Evolutionary conservation across 305 asterid species (phyloP), one percentile per base, ranked within the genome.

Genomic region (Fraxinus albicans): DNA sequence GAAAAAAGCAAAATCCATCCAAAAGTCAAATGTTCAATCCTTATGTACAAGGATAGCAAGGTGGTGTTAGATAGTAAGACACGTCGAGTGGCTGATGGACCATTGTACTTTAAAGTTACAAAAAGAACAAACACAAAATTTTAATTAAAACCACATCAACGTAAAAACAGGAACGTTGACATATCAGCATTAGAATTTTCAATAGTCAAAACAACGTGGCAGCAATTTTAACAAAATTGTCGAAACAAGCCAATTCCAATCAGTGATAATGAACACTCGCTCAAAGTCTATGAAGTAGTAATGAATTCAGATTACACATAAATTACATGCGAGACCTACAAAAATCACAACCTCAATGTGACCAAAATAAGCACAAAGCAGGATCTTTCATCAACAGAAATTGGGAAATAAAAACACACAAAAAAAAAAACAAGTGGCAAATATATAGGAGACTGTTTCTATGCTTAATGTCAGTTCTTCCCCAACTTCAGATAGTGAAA

Each of bases 21-120:
- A 9, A 69, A 69, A 77, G 76, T 67, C 27, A 38, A 70, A 76
- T 33, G 35, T 36, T 17, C 2, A 6, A 34, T 47, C 19, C 25
- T 67, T 80, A 35, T 55, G 23, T 38, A 31, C 72, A 78, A n/a
- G 78, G 42, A 76, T 47, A 65, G 50, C 34, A 74, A 70, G 73
- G 35, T 55, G 2, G 19, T 25, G 50, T 38, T 69, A 55, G 27
- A 73, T 25, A 73, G 60, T 9, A 31, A 69, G 40, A 9, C 67
- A 31, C 27, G 23, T 8, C 47, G 31, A 17, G 63, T 17, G 63
- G 23, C 8, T 21, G 44, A 69, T 31, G 50, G 53, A 23, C 13
- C 73, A 69, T 29, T 69, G 21, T 13, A 25, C 25, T 25, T 10
- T 12, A 47, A 83, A 78, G 29, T 78, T 53, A 2, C 34, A 27